Percentiles rank a stretch among this genome's conserved stretches.
These are phyloP conservation scores for Gastrolobium bilobum DNA, from an alignment of 306 rosid genomes.

Conservation along the genomic window DNA sequence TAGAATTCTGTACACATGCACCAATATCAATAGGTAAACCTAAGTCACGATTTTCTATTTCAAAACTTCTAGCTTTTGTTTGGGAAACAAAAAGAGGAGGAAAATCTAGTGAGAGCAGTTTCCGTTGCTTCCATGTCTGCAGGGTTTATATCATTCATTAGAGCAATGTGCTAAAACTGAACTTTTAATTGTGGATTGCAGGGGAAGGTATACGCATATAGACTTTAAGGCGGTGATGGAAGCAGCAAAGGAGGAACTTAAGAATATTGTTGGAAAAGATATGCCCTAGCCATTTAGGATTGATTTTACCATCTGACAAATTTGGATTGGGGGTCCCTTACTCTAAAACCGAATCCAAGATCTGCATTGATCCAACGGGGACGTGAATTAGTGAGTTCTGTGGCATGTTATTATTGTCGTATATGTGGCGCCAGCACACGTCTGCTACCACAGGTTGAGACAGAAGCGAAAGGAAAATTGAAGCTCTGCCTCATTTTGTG, in stretches of 20 bases:
- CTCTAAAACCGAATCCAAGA: conserved; percentile 33
- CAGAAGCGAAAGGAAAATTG: conserved; percentile 34
- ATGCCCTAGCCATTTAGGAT: conserved; percentile 46
- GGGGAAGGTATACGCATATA: conserved; percentile 87
- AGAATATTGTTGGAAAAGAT: conserved; percentile 67
- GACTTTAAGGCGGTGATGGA: conserved; percentile 81
- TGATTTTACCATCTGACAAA: conserved; percentile 41
- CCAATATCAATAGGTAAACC: conserved; percentile 9
- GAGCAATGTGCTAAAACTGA: conserved; percentile 44
- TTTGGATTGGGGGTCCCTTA: conserved; percentile 27
- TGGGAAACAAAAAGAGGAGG: conserved; percentile 25
- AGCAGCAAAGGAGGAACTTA: conserved; percentile 82
- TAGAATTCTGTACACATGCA: conserved; percentile 11
- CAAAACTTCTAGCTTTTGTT: conserved; percentile 35
- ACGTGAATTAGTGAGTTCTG: background rate
- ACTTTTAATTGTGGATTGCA: conserved; percentile 57
- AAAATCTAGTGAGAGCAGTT: conserved; percentile 13
- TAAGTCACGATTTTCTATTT: conserved; percentile 9
- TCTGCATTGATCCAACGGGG: conserved; percentile 31
- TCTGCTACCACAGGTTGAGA: conserved; percentile 34
- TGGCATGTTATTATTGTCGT: conserved; percentile 37
- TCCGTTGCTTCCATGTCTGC: conserved; percentile 24
- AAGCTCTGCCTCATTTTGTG: conserved; percentile 25
- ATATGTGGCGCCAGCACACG: conserved; percentile 20
- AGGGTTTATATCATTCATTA: conserved; percentile 21